These are phyloP conservation scores for Penicillium lividum DNA, from an alignment of 495 filamentous ascomycete species.

Conservation along the genomic window DNA sequence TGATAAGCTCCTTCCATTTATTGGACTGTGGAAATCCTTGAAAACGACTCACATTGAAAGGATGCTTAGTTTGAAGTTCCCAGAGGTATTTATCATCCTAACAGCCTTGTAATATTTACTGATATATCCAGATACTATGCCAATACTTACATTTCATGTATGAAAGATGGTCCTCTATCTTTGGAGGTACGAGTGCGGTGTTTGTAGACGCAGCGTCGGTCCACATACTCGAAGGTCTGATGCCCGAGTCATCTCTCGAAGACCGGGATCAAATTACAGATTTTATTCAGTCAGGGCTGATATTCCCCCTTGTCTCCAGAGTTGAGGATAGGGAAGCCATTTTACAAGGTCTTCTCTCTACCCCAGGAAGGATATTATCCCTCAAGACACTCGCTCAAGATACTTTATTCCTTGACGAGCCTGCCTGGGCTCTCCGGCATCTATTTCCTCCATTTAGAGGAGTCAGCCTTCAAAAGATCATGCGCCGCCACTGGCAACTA, in stretches of 20 bases:
- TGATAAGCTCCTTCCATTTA: slow-evolving; percentile 15
- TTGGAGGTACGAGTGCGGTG: background rate
- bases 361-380: slow-evolving; percentile 8
- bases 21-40: slow-evolving; percentile 16
- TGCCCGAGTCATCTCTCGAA: background rate
- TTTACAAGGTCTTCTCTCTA: background rate
- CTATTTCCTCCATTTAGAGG: background rate
- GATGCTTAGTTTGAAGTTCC: slow-evolving; percentile 13
- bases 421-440: slow-evolving; percentile 1
- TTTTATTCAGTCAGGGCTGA: background rate
- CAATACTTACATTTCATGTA: slow-evolving; percentile 10
- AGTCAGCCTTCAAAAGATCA: background rate
- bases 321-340: background rate
- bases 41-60: slow-evolving; percentile 11
- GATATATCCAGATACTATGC: slow-evolving; percentile 7
- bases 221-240: background rate
- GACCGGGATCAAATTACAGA: slow-evolving; percentile 6
- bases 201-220: slow-evolving; percentile 2
- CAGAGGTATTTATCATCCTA: too few relatives aligned
- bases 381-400: slow-evolving; percentile 11
- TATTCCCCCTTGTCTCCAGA: slow-evolving; percentile 6
- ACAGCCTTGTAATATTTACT: too few relatives aligned
- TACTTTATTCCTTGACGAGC: slow-evolving; percentile 9
- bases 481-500: background rate
- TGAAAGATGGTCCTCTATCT: slow-evolving; percentile 3